These are phyloP conservation scores for Collybia nuda DNA, from an alignment of 768 basidiomycete genomes.

Conservation along the genomic window DNA sequence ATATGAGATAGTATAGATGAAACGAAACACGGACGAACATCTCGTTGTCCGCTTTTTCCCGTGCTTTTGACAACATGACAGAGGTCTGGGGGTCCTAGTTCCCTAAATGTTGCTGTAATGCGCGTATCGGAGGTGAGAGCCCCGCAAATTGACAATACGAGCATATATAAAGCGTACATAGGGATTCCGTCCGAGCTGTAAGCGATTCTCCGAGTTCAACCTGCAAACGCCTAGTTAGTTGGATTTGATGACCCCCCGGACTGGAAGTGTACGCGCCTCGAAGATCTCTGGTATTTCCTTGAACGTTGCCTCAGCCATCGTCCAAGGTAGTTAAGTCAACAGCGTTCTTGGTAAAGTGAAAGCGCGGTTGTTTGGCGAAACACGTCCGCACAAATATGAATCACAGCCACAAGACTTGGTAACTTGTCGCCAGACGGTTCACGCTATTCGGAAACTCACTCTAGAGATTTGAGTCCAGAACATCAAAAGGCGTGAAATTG, in stretches of 20 bases:
- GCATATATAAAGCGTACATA: conserved; percentile 57
- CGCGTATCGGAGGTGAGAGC: conserved; percentile 18
- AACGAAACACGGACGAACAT: conserved; percentile 52
- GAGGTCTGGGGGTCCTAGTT: conserved; percentile 96
- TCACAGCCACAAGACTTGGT: too few relatives aligned
- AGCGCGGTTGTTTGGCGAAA: not conserved
- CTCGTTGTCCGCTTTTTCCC: conserved; percentile 79
- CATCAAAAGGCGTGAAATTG: too few relatives aligned
- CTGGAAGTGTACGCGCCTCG: conserved; percentile 56
- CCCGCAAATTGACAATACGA: not conserved
- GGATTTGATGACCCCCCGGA: not conserved
- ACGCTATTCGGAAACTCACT: too few relatives aligned
- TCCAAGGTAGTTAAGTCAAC: not conserved
- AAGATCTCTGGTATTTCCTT: conserved; percentile 97
- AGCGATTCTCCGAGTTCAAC: conserved; percentile 90
- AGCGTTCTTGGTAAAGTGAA: not conserved
- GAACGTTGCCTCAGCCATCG: conserved; percentile 72
- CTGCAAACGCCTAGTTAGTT: conserved; percentile 32
- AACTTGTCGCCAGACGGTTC: too few relatives aligned
- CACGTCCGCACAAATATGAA: not conserved
- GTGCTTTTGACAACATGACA: conserved; percentile 95
- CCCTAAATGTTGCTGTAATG: conserved; percentile 83
- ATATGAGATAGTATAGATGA: not conserved
- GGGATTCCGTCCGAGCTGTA: conserved; percentile 85
- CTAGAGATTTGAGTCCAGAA: too few relatives aligned